Evolutionary conservation across 371 early-diverging fungal genomes (phyloP), one percentile per base, ranked within the genome.

Genomic region (Apophysomyces elegans): DNA sequence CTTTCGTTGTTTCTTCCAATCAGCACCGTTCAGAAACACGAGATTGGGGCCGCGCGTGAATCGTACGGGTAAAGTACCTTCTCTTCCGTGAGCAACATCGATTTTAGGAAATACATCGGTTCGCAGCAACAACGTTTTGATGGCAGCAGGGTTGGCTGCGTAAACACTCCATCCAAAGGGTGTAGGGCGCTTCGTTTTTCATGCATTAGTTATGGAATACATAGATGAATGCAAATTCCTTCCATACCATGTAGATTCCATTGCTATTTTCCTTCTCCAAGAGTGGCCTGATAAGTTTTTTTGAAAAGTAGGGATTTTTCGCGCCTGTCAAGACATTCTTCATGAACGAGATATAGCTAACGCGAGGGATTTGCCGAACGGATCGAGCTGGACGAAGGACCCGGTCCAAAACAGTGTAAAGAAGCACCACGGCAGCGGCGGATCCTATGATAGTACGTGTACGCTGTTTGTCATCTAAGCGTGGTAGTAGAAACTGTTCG

Each of bases 1-100:
- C 64, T 66, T 76, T 46, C 74, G 66, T 11, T 79, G 79, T 7
- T 56, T 38, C 18, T 36, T 69, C 79, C 79, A 79, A 26, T 72
- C 65, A 16, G 43, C 36, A 7, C 73, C 76, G 57, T 67, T 72
- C 0, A 65, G 47, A 5, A 76, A 67, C 0, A 78, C 56, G 32
- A 79, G 70, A 54, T 72, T 76, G 11, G 69, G 70, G 0, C 71
- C 73, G 13, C 69, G 59, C 1, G 72, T 35, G 16, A 78, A 67
- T 45, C 59, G 60, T 9, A 58, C 59, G 18, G 62, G 37, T 9
- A 78, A 44, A n/a, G 75, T 62, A 1, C 71, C 66, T 47, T 66
- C 38, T 7, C 21, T 21, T 12, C 66, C 65, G 4, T 58, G 37
- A 35, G 59, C 56, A 8, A 43, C 39, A 9, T 44, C 39, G 6